Evolutionary conservation across 768 basidiomycete genomes (phyloP), one percentile per base, ranked within the genome.

Genomic region (Russula sp.): DNA sequence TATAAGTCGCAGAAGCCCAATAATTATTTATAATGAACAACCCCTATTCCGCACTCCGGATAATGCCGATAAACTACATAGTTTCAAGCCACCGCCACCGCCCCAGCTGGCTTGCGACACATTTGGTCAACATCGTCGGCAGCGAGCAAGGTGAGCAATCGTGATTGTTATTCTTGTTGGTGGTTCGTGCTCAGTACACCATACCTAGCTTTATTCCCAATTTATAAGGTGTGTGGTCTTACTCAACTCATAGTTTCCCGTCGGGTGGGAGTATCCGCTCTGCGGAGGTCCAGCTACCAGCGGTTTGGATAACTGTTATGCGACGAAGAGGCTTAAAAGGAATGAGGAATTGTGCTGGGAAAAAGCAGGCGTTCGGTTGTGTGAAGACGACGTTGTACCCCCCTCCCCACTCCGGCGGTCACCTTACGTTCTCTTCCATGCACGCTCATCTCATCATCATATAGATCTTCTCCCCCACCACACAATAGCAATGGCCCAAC

Each of bases 401-500:
- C 34, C 0, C 5, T 20, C 31, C 32, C 31, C 50, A 16, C 13
- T 34, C 31, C 32, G 6, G 27, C 27, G 27, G 27, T 14, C 3
- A 32, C 32, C 11, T 34, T 48, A 14, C 39, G 45, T n/a, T 39
- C 20, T 22, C 22, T 27, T 37, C 2, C 13, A 37, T 14, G 14
- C 20, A 32, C 20, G 9, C 4, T n/a, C 50, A 13, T 40, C 55
- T 62, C 40, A 57, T 35, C 55, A 35, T 13, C 10, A 34, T n/a
- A 18, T 22, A 62, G 55, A 52, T 52, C 27, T 14, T 57, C 35
- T 11, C n/a, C 55, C 27, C 27, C 27, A 3, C 27, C n/a, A 20
- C 44, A 18, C 32, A 49, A 14, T 59, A 65, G 27, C 68, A 78
- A 98, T 98, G 96, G 94, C 93, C 78, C 96, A 98, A 86, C 94